These are phyloP conservation scores for Inonotus obliquus DNA, from an alignment of 1,284 basidiomycete genomes.

Conservation along the genomic window DNA sequence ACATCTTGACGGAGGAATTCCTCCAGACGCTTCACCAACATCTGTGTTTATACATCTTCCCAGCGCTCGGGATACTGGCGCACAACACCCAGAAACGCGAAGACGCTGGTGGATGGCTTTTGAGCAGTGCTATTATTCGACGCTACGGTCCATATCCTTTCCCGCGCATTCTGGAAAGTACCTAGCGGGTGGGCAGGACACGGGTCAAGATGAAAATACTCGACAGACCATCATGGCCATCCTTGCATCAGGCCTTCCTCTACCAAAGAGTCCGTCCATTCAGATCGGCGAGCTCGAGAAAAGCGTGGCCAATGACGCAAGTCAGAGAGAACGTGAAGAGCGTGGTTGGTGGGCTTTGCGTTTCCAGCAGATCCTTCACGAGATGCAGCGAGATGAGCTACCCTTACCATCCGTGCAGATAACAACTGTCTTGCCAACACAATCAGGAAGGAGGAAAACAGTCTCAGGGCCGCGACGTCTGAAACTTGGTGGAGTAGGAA, in stretches of 20 bases:
- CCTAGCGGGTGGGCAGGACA: slow-evolving; percentile 29
- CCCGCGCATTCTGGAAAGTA: slow-evolving; percentile 32
- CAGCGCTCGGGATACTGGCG: slow-evolving; percentile 6
- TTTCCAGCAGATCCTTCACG: slow-evolving; percentile 63
- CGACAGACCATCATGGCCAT: slow-evolving; percentile 44
- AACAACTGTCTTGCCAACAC: background rate
- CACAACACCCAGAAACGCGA: slow-evolving; percentile 15
- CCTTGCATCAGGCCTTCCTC: slow-evolving; percentile 52
- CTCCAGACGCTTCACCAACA: slow-evolving; percentile 35
- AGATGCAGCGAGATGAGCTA: slow-evolving; percentile 36
- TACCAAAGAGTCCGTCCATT: slow-evolving; percentile 65
- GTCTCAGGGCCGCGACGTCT: slow-evolving; percentile 8
- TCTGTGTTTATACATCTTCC: slow-evolving; percentile 13
- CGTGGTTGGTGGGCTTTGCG: slow-evolving; percentile 74
- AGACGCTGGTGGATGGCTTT: slow-evolving; percentile 47
- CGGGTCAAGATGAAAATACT: slow-evolving; percentile 36
- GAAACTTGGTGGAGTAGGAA: slow-evolving; percentile 7
- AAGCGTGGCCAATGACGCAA: slow-evolving; percentile 27
- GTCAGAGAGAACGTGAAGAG: slow-evolving; percentile 60
- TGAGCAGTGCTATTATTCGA: slow-evolving; percentile 44
- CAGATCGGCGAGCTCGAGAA: slow-evolving; percentile 39
- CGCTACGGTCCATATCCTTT: slow-evolving; percentile 49
- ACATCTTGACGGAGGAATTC: slow-evolving; percentile 37
- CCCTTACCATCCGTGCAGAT: background rate
- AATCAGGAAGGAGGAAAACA: slow-evolving; percentile 5